phyloP scores from a whole-genome alignment of 2,329 filamentous ascomycete genomes.

The Coniochaeta pulveracea region DNA sequence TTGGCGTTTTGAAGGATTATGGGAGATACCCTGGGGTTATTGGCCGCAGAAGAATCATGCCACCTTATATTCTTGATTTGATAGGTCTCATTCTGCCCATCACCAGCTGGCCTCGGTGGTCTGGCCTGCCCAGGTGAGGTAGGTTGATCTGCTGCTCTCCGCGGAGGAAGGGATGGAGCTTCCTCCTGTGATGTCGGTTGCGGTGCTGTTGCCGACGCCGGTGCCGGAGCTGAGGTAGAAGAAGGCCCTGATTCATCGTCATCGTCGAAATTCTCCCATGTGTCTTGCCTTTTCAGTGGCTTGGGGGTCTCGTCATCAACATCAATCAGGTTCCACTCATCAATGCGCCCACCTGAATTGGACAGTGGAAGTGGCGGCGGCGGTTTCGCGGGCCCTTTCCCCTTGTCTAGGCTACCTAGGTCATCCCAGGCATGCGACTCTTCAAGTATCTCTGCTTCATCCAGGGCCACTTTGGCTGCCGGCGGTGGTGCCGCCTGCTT shows the following conservation, averaged over 20 bases:
- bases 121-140: conserved; percentile 11
- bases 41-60: conserved; percentile 51
- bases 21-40: conserved; percentile 65
- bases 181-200: conserved; percentile 4
- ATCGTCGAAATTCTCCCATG: conserved; percentile 26
- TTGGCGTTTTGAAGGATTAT: conserved; percentile 90
- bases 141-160: conserved; percentile 6
- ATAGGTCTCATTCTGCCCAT: conserved; percentile 64
- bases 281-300: conserved; percentile 22
- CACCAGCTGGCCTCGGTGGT: conserved; percentile 28
- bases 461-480: conserved; percentile 9
- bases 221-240: too few relatives aligned
- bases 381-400: conserved; percentile 22
- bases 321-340: conserved; percentile 43
- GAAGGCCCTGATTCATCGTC: too few relatives aligned
- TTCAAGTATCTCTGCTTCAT: conserved; percentile 22
- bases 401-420: conserved; percentile 25
- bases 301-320: conserved; percentile 20
- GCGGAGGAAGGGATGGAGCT: conserved; percentile 7
- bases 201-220: conserved; percentile 6
- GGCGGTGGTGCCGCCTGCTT: conserved; percentile 16
- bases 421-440: conserved; percentile 42
- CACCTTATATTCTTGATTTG: conserved; percentile 87
- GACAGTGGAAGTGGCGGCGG: conserved; percentile 9
- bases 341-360: conserved; percentile 7